These are phyloP conservation scores for Pythium monospermum DNA, from an alignment of 352 stramenopile species.

Conservation along the genomic window DNA sequence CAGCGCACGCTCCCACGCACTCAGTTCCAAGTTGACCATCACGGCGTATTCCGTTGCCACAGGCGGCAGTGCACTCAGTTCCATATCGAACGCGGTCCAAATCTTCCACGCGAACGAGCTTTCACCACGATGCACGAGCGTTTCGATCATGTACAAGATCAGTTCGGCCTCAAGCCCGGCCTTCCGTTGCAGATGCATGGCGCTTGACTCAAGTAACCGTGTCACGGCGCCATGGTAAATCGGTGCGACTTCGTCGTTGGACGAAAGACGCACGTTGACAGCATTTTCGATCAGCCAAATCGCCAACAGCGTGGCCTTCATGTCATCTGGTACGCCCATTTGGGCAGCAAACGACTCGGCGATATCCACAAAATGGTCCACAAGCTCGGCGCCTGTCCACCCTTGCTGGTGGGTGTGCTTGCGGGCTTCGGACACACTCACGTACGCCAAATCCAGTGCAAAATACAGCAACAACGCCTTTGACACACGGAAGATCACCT, in stretches of 20 bases:
- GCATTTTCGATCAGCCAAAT: conserved; percentile 82
- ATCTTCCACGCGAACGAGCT: conserved; percentile 80
- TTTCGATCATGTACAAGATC: conserved; percentile 75
- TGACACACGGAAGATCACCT: conserved; percentile 72
- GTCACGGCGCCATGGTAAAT: conserved; percentile 62
- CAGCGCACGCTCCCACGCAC: conserved; percentile 68
- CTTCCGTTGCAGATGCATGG: conserved; percentile 68
- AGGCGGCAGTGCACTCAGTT: conserved; percentile 37
- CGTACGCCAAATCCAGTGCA: conserved; percentile 61
- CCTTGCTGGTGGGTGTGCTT: conserved; percentile 23
- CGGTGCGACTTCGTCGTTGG: conserved; percentile 48
- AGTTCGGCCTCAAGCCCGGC: conserved; percentile 66
- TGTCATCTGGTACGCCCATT: conserved; percentile 72
- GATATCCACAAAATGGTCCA: conserved; percentile 53
- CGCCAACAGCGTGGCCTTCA: conserved; percentile 74
- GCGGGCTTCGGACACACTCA: conserved; percentile 26
- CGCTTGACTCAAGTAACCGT: conserved; percentile 63
- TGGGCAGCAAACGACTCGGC: conserved; percentile 68
- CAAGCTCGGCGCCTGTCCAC: conserved; percentile 48
- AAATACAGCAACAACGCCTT: conserved; percentile 78
- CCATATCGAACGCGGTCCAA: conserved; percentile 75
- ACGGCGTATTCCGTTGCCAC: conserved; percentile 63
- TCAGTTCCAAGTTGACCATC: conserved; percentile 72
- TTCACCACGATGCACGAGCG: conserved; percentile 67
- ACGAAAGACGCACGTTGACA: conserved; percentile 56